Evolutionary conservation across 2,329 filamentous ascomycete species (phyloP), one percentile per base, ranked within the genome.

Genomic region (Ophiostoma novo-ulmi): DNA sequence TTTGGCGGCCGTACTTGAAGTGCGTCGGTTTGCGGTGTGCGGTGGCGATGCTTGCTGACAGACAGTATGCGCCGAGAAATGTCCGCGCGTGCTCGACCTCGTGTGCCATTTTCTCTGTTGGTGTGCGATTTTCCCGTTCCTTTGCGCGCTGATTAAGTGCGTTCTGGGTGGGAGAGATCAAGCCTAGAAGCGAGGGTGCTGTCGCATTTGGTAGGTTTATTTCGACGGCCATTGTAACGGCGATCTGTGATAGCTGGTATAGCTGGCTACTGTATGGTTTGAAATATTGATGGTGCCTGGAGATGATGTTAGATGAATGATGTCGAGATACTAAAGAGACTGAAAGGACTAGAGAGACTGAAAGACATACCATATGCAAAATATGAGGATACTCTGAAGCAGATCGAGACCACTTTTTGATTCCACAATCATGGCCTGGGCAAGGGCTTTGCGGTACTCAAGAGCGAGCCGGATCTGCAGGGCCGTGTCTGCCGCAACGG

Each of bases 241-340:
- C 74, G 0, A 74, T 72, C 66, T 75, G 74, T 3, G 73, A 73
- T 7, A 76, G 69, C 69, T 75, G 75, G 61, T 75, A 76, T 39
- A 76, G 67, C 68, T 75, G 73, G 22, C 58, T 72, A 69, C 66
- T 71, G 26, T 67, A 70, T 1, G 73, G 71, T n/a, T 68, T 72
- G 69, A 73, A 72, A 14, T 73, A 74, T 3, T 69, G 71, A 20
- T 75, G 73, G 31, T 76, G 72, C 74, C 74, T 75, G 14, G 4
- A 17, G 22, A n/a, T 13, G 38, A 3, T 55, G 61, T 66, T 20
- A 69, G 38, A 38, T 39, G 22, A 14, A 8, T 8, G 1, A 38
- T 14, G 5, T 36, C 14, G 2, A 31, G 14, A 64, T 8, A 64
- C 14, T 3, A 5, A 13, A 38, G 61, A 3, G 20, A 65, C 2